Conservation (phyloP, 257 asterid species). For the Solanum sejunctum region DNA sequence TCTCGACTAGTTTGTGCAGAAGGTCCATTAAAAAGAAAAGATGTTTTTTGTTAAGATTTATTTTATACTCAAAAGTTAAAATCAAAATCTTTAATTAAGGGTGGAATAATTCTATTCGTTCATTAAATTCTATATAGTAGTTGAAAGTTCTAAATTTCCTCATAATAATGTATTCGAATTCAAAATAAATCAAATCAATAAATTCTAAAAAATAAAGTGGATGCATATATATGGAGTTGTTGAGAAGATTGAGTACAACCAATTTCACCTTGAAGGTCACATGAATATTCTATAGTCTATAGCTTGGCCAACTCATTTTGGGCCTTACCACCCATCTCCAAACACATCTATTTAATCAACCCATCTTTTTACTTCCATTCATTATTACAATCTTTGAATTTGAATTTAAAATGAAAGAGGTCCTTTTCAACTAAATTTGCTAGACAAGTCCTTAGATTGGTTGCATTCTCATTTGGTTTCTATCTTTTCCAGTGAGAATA, state of each 20-base stretch:
- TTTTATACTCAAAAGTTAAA: background rate
- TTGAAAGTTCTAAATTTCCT: background rate
- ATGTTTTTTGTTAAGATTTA: background rate
- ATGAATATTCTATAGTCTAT: background rate
- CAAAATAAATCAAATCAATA: background rate
- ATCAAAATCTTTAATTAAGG: fast-evolving
- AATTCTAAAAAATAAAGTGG: background rate
- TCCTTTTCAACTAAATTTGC: background rate
- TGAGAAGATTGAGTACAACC: background rate
- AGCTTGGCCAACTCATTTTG: background rate
- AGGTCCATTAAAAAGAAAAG: background rate
- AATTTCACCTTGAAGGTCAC: background rate
- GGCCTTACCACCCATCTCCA: background rate
- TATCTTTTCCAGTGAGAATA: background rate
- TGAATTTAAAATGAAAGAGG: background rate
- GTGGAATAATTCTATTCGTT: background rate
- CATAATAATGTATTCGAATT: background rate
- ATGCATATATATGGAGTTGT: background rate
- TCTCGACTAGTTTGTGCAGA: background rate
- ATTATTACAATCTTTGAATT: background rate
- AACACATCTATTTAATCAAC: background rate
- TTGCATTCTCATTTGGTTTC: background rate
- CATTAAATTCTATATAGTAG: background rate
- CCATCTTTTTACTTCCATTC: background rate
- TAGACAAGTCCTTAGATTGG: background rate